Conservation (phyloP, 106 monocot genomes). For the Dioscorea zingiberensis region DNA sequence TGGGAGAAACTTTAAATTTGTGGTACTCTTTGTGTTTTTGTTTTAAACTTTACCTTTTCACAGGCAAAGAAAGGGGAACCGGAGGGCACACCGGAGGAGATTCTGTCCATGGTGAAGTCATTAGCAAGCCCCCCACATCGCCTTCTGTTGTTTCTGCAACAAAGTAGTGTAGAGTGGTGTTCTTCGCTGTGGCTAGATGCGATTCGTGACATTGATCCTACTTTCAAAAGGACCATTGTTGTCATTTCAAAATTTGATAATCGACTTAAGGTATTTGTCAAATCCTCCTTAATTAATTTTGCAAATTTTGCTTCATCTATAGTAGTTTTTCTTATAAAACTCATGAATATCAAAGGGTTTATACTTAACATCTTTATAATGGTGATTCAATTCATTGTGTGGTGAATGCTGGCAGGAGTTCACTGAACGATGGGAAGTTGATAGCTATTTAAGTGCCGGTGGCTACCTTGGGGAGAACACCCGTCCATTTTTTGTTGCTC, state of each 20-base stretch:
- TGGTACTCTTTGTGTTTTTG: background rate
- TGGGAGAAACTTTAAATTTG: background rate
- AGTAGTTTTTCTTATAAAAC: background rate
- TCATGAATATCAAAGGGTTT: too few species aligned
- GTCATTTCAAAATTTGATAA: slow-evolving; percentile 96
- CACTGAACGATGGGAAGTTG: slow-evolving; percentile 92
- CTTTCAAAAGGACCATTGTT: slow-evolving; percentile 79
- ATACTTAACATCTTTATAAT: too few species aligned
- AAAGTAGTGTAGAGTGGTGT: slow-evolving; percentile 99
- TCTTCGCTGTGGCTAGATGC: slow-evolving; percentile 93
- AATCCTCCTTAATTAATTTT: background rate
- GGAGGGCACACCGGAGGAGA: slow-evolving; percentile 75
- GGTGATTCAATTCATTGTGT: background rate
- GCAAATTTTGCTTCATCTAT: background rate
- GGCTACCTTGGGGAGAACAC: slow-evolving; percentile 94
- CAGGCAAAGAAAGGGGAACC: slow-evolving; percentile 99
- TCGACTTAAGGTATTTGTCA: slow-evolving; percentile 66
- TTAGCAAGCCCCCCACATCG: slow-evolving; percentile 91
- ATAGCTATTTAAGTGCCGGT: slow-evolving; percentile 83
- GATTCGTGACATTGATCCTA: slow-evolving; percentile 91
- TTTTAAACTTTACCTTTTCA: background rate
- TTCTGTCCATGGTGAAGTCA: slow-evolving; percentile 90
- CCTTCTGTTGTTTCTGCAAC: slow-evolving; percentile 89
- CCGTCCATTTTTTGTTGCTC: slow-evolving; percentile 89
- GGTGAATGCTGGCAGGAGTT: slow-evolving; percentile 61